Evolutionary conservation across 371 early-diverging fungal species (phyloP).

Genomic region (Mortierella sp.): DNA sequence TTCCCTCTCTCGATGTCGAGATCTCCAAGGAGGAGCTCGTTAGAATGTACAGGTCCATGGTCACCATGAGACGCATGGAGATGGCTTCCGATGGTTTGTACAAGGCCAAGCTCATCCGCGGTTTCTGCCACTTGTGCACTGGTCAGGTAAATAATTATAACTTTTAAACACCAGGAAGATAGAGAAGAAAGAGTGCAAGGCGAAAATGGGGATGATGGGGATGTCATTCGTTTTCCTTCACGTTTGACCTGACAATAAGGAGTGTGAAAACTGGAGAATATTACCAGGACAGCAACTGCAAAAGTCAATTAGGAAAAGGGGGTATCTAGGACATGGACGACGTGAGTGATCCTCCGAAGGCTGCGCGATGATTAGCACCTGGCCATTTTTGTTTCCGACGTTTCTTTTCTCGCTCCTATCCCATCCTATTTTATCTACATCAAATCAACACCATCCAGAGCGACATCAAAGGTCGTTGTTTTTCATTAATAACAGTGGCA

Average conservation of each 20-base stretch:
- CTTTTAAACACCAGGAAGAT: not conserved
- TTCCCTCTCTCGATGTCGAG: slow-evolving; percentile 72
- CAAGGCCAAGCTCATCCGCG: slow-evolving; percentile 97
- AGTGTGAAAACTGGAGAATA: not conserved
- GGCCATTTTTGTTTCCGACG: not conserved
- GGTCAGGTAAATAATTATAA: slow-evolving; percentile 84
- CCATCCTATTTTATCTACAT: not conserved
- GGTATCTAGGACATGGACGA: not conserved
- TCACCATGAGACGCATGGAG: slow-evolving; percentile 93
- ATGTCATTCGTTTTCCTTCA: not conserved
- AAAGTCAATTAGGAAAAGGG: not conserved
- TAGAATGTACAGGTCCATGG: slow-evolving; percentile 92
- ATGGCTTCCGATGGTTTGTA: slow-evolving; percentile 96
- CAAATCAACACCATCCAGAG: not conserved
- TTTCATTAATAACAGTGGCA: not conserved
- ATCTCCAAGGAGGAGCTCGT: slow-evolving; percentile 81
- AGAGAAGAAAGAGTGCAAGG: not conserved
- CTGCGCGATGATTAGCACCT: not conserved
- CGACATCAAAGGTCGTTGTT: too few species aligned
- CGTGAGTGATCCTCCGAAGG: not conserved
- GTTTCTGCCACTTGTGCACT: slow-evolving; percentile 99
- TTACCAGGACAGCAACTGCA: not conserved
- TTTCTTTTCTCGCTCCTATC: not conserved
- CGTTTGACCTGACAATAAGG: not conserved
- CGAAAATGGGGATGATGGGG: not conserved